Evolutionary conservation across 2,329 filamentous ascomycete species (phyloP).

Genomic region (Scedosporium aurantiacum): DNA sequence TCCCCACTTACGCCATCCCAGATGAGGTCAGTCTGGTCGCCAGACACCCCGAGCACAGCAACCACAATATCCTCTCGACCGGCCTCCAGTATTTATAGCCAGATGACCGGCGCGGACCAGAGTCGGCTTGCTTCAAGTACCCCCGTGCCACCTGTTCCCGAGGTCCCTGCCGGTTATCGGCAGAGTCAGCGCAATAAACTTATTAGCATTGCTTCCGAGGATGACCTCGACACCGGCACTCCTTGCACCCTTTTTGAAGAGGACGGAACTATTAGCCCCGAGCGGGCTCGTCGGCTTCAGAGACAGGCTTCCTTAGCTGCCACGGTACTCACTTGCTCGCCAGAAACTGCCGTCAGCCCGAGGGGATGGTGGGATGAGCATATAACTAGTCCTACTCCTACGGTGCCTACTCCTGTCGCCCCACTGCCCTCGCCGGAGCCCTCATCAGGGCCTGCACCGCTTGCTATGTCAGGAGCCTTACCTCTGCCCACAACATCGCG

Average conservation of each 20-base stretch:
- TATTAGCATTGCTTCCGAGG: slow-evolving; percentile 29
- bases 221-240: slow-evolving; percentile 40
- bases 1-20: slow-evolving; percentile 20
- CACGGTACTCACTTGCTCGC: neutral
- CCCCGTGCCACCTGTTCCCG: slow-evolving; percentile 47
- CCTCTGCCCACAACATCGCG: too few relatives aligned
- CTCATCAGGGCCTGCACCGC: neutral
- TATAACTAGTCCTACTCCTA: neutral
- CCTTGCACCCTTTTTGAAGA: slow-evolving; percentile 62
- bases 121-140: neutral
- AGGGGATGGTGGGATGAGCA: slow-evolving; percentile 5
- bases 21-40: slow-evolving; percentile 46
- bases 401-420: neutral
- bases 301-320: neutral
- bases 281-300: slow-evolving; percentile 14
- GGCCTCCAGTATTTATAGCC: slow-evolving; percentile 52
- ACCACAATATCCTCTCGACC: slow-evolving; percentile 28
- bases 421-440: neutral
- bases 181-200: slow-evolving; percentile 19
- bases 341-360: neutral
- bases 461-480: neutral
- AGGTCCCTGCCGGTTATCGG: slow-evolving; percentile 36
- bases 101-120: slow-evolving; percentile 21
- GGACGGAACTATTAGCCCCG: slow-evolving; percentile 37
- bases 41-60: slow-evolving; percentile 44